Evolutionary conservation across 441 rosid genomes (phyloP).

Genomic region (Theobroma grandiflorum): DNA sequence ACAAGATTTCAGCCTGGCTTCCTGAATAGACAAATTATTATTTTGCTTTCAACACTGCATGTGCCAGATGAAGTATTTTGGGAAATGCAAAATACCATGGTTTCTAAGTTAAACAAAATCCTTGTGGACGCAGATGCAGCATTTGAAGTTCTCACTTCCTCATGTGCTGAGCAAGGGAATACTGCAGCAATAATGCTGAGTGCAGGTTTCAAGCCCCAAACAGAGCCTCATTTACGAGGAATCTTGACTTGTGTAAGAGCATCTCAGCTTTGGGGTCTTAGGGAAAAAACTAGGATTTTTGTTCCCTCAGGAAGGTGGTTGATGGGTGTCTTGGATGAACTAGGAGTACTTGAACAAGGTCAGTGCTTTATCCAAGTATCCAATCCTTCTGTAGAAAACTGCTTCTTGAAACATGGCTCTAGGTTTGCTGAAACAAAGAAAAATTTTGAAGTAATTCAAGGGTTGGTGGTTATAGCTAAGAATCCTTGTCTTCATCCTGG

Average conservation of each 20-base stretch:
- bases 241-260: constrained; percentile 91
- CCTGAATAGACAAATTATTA: constrained; percentile 88
- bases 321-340: constrained; percentile 93
- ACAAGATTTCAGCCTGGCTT: constrained; percentile 96
- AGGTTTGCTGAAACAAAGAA: constrained; percentile 61
- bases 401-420: constrained; percentile 85
- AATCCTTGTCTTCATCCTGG: constrained; percentile 99
- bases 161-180: constrained; percentile 84
- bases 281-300: constrained; percentile 91
- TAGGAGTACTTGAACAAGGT: constrained; percentile 80
- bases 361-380: constrained; percentile 96
- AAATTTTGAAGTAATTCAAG: constrained; percentile 68
- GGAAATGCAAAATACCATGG: constrained; percentile 79
- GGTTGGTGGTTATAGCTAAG: constrained; percentile 82
- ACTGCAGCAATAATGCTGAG: constrained; percentile 93
- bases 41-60: constrained; percentile 64
- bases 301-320: constrained; percentile 89
- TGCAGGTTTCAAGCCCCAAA: constrained; percentile 84
- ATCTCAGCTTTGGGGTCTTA: constrained; percentile 88
- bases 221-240: constrained; percentile 88
- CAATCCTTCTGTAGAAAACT: constrained; percentile 66
- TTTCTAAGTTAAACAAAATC: constrained; percentile 69
- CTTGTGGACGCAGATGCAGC: constrained; percentile 77
- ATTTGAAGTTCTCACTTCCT: constrained; percentile 80
- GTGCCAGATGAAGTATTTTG: constrained; percentile 82